Conservation (phyloP, 129 eudicot genomes). For the Escallonia rubra region DNA sequence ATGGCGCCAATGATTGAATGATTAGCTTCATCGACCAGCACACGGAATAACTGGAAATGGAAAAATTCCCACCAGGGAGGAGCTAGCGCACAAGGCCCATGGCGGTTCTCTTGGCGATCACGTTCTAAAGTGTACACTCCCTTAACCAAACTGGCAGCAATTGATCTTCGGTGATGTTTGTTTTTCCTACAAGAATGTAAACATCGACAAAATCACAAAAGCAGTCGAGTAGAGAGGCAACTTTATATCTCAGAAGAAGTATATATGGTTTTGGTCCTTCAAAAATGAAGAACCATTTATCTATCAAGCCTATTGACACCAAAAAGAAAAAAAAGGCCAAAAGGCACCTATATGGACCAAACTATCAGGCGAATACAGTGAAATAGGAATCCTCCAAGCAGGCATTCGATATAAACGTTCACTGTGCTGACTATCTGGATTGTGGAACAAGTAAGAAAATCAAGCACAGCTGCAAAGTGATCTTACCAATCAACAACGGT, state of each 20-base stretch:
- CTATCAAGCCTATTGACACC: no score
- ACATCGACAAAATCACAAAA: no score
- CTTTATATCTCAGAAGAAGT: no score
- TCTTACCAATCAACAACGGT: conserved; percentile 23
- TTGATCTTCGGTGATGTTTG: conserved; percentile 15
- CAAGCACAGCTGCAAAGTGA: background rate
- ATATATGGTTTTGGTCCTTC: no score
- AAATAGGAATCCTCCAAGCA: no score
- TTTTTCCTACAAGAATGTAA: conserved; percentile 11
- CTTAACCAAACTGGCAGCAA: conserved; percentile 31
- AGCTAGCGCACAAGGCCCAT: conserved; percentile 13
- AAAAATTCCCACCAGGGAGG: conserved; percentile 34
- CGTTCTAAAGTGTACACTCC: conserved; percentile 21
- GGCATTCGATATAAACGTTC: background rate
- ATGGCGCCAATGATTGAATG: conserved; percentile 21
- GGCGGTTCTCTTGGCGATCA: conserved; percentile 16
- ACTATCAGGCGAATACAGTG: no score
- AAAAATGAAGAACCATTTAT: no score
- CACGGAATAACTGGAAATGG: conserved; percentile 9
- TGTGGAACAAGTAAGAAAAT: background rate
- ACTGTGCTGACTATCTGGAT: background rate
- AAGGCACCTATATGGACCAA: no score
- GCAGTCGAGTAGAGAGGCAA: no score
- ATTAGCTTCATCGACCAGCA: conserved; percentile 13
- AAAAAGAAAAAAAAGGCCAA: no score